Evolutionary conservation across 2,329 filamentous ascomycete genomes (phyloP), one percentile per base, ranked within the genome.

Genomic region (Aspergillus chevalieri): DNA sequence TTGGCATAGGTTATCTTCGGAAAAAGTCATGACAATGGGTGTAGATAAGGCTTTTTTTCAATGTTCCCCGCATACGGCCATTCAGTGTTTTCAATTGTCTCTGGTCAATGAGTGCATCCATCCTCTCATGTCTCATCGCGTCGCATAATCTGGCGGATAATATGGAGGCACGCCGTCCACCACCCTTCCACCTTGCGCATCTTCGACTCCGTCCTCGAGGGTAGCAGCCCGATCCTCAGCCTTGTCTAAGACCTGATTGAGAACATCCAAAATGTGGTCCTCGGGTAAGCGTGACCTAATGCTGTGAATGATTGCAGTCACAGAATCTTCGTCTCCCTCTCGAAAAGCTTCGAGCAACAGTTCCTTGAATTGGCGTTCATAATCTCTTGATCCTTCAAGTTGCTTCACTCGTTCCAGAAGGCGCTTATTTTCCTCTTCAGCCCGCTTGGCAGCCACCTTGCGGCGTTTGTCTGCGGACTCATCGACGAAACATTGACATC

Each of bases 401-500:
- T 12, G 15, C 38, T 21, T 41, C 10, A 21, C 15, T 7, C 15
- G 10, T 19, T 41, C 38, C 17, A 19, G 7, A 21, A 12, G 10
- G 10, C 17, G 15, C 26, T 14, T 44, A n/a, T 14, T 9, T 9
- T 65, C 58, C 17, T 69, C 63, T 41, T 67, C 57, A 3, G 58
- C 58, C 12, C 57, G 60, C 43, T 59, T 61, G 12, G 58, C 61
- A 5, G 60, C 54, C 10, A 62, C 61, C 50, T 70, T 70, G 39
- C 67, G 68, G 14, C 68, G 68, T 52, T 59, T 69, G 49, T 70
- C 68, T 47, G 63, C 57, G 45, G 47, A 46, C 50, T 67, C 61
- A 47, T 70, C 63, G 55, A 66, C 62, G 34, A 66, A 15, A 47
- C 68, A 70, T 14, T 63, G 58, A 33, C 67, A 62, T 30, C 51